phyloP scores from a whole-genome alignment of 352 stramenopile species.

The Phytophthora sojae region DNA sequence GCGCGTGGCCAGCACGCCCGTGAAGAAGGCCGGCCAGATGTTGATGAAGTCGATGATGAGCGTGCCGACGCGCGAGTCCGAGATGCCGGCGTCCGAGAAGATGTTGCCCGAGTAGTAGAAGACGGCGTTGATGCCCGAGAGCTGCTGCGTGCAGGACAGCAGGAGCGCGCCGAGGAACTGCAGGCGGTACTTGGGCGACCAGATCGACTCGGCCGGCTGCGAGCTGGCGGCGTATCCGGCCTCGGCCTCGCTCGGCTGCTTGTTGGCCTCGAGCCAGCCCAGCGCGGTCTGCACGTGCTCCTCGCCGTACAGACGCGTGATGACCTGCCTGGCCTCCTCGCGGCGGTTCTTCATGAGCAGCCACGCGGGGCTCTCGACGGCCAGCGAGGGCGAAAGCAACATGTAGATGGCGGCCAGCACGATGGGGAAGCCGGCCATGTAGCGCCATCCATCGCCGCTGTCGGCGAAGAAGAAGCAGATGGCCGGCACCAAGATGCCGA shows the following conservation, averaged over 20 bases:
- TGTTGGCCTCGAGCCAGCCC: conserved; percentile 18
- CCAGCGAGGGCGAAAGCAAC: conserved; percentile 28
- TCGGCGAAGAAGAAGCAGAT: conserved; percentile 22
- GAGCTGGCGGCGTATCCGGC: conserved; percentile 1
- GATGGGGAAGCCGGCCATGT: conserved; percentile 58
- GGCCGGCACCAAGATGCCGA: conserved; percentile 38
- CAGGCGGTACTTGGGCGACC: conserved; percentile 36
- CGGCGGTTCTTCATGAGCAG: conserved; percentile 21
- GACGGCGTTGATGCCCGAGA: conserved; percentile 60
- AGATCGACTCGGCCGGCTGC: conserved; percentile 23
- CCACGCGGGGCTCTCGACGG: conserved; percentile 27
- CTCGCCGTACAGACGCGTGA: conserved; percentile 28
- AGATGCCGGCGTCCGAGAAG: conserved; percentile 28
- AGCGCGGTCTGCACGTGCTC: conserved; percentile 26
- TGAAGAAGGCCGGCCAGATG: conserved; percentile 38
- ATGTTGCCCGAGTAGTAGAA: conserved; percentile 35
- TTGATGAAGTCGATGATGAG: conserved; percentile 36
- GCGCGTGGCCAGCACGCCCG: conserved; percentile 41
- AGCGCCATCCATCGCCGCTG: conserved; percentile 51
- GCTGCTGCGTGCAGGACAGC: conserved; percentile 43
- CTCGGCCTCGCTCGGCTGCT: conserved; percentile 15
- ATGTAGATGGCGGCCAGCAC: conserved; percentile 51
- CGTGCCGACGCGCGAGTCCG: conserved; percentile 27
- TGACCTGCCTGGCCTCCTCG: conserved; percentile 30
- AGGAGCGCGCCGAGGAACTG: conserved; percentile 47